Evolutionary conservation across 306 rosid species (phyloP).

Genomic region (Fagus crenata): DNA sequence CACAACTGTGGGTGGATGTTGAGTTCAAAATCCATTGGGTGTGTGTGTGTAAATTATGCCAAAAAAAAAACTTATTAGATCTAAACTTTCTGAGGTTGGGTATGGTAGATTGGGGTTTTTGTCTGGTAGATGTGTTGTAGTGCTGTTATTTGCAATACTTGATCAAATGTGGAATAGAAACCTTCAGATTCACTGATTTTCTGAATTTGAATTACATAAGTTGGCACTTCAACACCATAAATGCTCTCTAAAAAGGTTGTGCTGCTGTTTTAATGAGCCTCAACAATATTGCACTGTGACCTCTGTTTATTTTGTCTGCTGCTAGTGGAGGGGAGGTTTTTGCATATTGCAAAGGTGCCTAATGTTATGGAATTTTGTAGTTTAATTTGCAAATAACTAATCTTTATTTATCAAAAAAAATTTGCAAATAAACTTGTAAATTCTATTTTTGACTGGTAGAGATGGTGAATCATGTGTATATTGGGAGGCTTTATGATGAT

Average conservation of each 20-base stretch:
- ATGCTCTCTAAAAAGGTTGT: neutral
- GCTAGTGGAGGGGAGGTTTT: neutral
- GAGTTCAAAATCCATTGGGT: neutral
- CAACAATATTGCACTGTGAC: neutral
- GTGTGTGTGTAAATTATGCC: too few relatives aligned
- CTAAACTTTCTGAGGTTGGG: neutral
- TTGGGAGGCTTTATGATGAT: neutral
- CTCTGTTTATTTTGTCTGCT: neutral
- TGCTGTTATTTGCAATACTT: neutral
- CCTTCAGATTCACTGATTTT: neutral
- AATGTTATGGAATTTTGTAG: too few relatives aligned
- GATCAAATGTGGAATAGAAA: neutral
- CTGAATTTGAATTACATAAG: neutral
- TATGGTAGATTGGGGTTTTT: neutral
- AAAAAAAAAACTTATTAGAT: neutral
- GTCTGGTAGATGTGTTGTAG: neutral
- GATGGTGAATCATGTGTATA: neutral
- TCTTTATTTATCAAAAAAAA: too few relatives aligned
- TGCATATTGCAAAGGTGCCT: neutral
- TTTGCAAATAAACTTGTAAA: neutral
- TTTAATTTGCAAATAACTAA: too few relatives aligned
- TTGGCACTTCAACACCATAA: neutral
- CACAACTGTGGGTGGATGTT: too few relatives aligned
- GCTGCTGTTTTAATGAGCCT: neutral
- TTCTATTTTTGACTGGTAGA: neutral